These are phyloP conservation scores for Tulasnella sp. DNA, from an alignment of 768 basidiomycete species.

Conservation along the genomic window DNA sequence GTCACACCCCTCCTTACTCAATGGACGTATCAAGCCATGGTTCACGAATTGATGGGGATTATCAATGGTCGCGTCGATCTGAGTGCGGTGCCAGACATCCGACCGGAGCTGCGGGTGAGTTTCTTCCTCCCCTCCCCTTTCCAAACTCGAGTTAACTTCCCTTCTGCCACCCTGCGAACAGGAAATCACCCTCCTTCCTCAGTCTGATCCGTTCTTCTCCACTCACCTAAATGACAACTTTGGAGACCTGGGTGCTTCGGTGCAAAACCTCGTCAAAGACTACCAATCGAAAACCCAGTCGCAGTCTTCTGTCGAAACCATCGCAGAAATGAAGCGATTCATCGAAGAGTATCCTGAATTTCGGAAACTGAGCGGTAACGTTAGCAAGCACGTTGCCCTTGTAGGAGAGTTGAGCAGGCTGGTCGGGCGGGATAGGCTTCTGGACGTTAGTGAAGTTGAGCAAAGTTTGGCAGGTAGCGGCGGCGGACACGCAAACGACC, in stretches of 20 bases:
- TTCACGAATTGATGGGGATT: slow-evolving; percentile 89
- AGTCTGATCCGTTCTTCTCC: slow-evolving; percentile 91
- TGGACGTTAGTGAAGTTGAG: slow-evolving; percentile 90
- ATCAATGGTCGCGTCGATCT: slow-evolving; percentile 88
- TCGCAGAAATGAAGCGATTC: slow-evolving; percentile 92
- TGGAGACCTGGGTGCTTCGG: slow-evolving; percentile 85
- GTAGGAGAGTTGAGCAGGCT: slow-evolving; percentile 92
- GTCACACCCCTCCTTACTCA: slow-evolving; percentile 92
- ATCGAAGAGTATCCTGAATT: slow-evolving; percentile 99
- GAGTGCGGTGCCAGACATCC: slow-evolving; percentile 70
- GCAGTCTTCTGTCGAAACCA: slow-evolving; percentile 79
- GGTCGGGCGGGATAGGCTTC: slow-evolving; percentile 71
- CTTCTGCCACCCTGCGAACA: slow-evolving; percentile 29
- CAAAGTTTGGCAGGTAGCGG: slow-evolving; percentile 83
- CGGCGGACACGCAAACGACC: slow-evolving; percentile 65
- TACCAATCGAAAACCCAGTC: slow-evolving; percentile 74
- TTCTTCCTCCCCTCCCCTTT: not conserved
- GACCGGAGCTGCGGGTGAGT: slow-evolving; percentile 71
- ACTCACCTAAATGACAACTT: slow-evolving; percentile 85
- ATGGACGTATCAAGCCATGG: slow-evolving; percentile 99
- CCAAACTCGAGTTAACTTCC: not conserved
- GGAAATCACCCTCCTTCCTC: slow-evolving; percentile 89
- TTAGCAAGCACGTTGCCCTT: slow-evolving; percentile 95
- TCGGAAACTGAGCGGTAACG: slow-evolving; percentile 90
- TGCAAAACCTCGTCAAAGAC: slow-evolving; percentile 87